Evolutionary conservation across 2,329 filamentous ascomycete genomes (phyloP).

Genomic region (Mycocentrospora acerina): DNA sequence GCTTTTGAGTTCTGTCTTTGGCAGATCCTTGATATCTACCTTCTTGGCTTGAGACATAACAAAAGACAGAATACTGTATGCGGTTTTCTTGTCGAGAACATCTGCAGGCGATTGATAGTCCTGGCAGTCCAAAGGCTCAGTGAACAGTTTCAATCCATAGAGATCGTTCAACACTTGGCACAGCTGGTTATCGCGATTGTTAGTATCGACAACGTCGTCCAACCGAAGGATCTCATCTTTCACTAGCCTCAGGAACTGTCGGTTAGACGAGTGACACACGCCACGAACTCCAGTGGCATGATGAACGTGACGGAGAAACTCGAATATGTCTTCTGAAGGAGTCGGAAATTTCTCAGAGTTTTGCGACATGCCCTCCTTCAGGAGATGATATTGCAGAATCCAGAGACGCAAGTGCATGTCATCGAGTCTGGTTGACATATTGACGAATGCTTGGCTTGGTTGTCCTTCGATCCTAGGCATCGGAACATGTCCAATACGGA

Average conservation of each 20-base stretch:
- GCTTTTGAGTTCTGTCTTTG: constrained; percentile 85
- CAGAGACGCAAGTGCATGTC: constrained; percentile 87
- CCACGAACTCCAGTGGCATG: constrained; percentile 80
- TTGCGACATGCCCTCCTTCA: constrained; percentile 74
- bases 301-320: constrained; percentile 79
- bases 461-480: constrained; percentile 60
- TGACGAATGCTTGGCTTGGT: constrained; percentile 42
- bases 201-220: constrained; percentile 73
- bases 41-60: constrained; percentile 78
- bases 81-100: constrained; percentile 76
- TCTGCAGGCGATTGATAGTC: constrained; percentile 77
- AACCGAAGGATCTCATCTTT: constrained; percentile 80
- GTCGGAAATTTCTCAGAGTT: constrained; percentile 64
- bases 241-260: constrained; percentile 85
- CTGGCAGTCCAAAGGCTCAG: constrained; percentile 36
- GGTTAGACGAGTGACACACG: constrained; percentile 81
- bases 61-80: constrained; percentile 79
- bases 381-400: constrained; percentile 80
- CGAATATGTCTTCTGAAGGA: constrained; percentile 71
- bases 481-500: constrained; percentile 72
- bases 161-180: constrained; percentile 60
- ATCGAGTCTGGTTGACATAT: constrained; percentile 68
- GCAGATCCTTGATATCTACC: constrained; percentile 85
- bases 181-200: constrained; percentile 69
- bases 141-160: constrained; percentile 41